phyloP scores from a whole-genome alignment of 345 rosid genomes.

The Melaleuca alternifolia region DNA sequence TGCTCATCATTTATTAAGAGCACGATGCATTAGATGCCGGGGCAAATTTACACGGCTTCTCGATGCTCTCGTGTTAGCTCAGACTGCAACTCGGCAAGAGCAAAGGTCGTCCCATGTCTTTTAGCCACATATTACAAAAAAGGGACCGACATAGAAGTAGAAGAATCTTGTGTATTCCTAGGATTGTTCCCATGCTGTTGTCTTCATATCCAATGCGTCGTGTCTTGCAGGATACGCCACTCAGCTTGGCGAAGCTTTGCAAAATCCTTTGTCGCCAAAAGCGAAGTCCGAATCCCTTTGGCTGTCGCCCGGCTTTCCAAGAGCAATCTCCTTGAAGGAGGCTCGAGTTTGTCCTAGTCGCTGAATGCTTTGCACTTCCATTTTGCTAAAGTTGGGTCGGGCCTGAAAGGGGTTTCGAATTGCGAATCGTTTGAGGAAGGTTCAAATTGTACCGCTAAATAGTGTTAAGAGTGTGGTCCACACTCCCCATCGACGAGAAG shows the following conservation, averaged over 20 bases:
- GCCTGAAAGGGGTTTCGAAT: not conserved
- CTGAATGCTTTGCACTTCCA: not conserved
- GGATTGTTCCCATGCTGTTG: not conserved
- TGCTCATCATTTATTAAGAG: not conserved
- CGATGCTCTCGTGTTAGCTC: not conserved
- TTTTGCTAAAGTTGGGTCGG: not conserved
- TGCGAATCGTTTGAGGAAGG: not conserved
- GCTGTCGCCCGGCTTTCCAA: not conserved
- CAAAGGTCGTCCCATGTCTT: not conserved
- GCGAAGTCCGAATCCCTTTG: not conserved
- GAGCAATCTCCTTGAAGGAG: not conserved
- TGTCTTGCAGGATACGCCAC: not conserved
- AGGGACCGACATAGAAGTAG: not conserved
- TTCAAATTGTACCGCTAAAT: not conserved
- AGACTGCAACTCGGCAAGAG: not conserved
- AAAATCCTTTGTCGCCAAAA: not conserved
- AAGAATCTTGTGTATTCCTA: not conserved
- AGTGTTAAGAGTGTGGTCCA: too few relatives aligned
- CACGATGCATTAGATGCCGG: not conserved
- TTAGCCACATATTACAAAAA: not conserved
- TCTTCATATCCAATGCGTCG: not conserved
- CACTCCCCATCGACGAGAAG: not conserved
- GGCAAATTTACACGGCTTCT: not conserved
- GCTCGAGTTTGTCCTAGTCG: not conserved
- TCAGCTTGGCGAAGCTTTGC: not conserved